phyloP scores from a whole-genome alignment of 2,329 filamentous ascomycete species.

The Colletotrichum tofieldiae region DNA sequence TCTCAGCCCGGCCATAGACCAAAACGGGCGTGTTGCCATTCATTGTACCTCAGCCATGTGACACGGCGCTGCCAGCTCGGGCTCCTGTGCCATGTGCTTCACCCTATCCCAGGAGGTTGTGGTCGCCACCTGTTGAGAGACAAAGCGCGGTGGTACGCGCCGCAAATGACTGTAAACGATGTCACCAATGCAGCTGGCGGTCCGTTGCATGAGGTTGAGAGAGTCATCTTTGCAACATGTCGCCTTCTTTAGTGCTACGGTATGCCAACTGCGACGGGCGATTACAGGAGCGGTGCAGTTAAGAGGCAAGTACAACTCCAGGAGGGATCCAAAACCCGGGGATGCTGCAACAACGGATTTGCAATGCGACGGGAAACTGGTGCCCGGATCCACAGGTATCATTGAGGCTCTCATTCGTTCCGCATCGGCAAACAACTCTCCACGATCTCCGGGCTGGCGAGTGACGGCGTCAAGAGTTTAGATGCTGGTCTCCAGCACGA shows the following conservation, averaged over 20 bases:
- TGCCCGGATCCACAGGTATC: constrained; percentile 17
- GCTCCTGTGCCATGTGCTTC: not conserved
- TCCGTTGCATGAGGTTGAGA: constrained; percentile 13
- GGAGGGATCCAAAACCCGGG: constrained; percentile 12
- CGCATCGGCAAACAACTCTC: not conserved
- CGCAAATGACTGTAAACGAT: constrained; percentile 13
- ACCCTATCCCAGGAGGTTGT: not conserved
- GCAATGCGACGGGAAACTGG: constrained; percentile 10
- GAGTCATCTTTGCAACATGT: constrained; percentile 4
- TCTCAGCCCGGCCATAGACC: constrained; percentile 1
- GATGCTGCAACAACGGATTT: constrained; percentile 16
- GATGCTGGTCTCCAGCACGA: constrained; percentile 29
- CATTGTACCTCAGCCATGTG: not conserved
- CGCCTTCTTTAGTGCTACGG: constrained; percentile 9
- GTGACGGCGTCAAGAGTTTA: not conserved
- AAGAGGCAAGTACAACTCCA: constrained; percentile 8
- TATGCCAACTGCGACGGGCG: not conserved
- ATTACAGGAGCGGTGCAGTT: constrained; percentile 3
- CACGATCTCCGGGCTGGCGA: constrained; percentile 1
- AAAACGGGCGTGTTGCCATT: not conserved
- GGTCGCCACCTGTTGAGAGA: constrained; percentile 11
- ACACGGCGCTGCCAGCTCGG: not conserved
- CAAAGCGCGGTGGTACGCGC: constrained; percentile 11
- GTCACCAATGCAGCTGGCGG: constrained; percentile 18
- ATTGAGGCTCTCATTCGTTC: constrained; percentile 9